Evolutionary conservation across 2,329 filamentous ascomycete genomes (phyloP).

Genomic region (Fusarium odoratissimum): DNA sequence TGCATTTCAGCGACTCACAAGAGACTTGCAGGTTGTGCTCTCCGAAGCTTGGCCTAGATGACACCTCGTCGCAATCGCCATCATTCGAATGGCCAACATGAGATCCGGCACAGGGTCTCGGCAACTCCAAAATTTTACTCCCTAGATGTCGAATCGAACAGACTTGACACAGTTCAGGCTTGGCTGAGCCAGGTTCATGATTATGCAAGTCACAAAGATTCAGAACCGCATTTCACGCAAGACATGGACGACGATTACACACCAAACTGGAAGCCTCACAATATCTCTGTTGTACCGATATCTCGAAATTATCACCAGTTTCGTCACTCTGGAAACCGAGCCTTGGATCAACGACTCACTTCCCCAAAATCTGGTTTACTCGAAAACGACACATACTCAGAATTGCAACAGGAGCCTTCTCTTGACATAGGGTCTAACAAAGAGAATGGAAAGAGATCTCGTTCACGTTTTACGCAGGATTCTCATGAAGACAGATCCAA

Average conservation of each 20-base stretch:
- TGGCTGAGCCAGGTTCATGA: constrained; percentile 18
- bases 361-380: constrained; percentile 1
- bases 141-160: not conserved
- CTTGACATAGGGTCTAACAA: constrained; percentile 3
- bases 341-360: not conserved
- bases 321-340: not conserved
- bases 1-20: not conserved
- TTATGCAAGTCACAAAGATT: not conserved
- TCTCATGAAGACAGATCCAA: not conserved
- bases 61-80: not conserved
- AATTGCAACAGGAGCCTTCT: not conserved
- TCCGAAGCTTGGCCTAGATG: constrained; percentile 9
- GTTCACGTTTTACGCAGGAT: not conserved
- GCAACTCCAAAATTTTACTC: not conserved
- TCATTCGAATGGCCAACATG: not conserved
- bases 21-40: not conserved
- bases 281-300: constrained; percentile 6
- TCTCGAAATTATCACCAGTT: not conserved
- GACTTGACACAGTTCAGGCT: constrained; percentile 9
- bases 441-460: constrained; percentile 11
- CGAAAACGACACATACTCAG: not conserved
- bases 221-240: not conserved
- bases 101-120: not conserved
- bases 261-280: constrained; percentile 13
- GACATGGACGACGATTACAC: not conserved